A percentile compares a stretch with the other conserved stretches of the same genome.
Conservation (phyloP, 208 protist species). For the Borovskyia barvae region DNA sequence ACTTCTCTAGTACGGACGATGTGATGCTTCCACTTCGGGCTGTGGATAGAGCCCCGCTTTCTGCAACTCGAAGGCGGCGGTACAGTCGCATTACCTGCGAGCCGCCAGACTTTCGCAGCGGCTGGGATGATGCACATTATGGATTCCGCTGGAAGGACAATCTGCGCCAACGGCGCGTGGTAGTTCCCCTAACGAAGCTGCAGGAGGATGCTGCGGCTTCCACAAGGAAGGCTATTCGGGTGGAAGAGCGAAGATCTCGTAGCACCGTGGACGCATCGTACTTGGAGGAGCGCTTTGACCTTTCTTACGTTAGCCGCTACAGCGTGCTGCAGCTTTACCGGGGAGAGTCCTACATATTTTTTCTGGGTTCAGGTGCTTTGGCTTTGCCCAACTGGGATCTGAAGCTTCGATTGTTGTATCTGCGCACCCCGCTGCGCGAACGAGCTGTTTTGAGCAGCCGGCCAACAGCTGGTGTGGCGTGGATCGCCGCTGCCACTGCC, state of each 20-base stretch:
- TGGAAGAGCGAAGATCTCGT: too few species aligned
- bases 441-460: constrained; percentile 34
- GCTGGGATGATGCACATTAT: constrained; percentile 23
- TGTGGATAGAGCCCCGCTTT: neutral
- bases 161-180: constrained; percentile 41
- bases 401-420: constrained; percentile 34
- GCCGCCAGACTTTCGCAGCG: constrained; percentile 23
- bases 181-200: constrained; percentile 25
- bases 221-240: too few species aligned
- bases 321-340: constrained; percentile 44
- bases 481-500: constrained; percentile 1
- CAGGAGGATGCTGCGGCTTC: neutral
- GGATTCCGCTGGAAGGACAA: constrained; percentile 59
- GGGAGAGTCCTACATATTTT: constrained; percentile 62
- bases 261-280: neutral
- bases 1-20: neutral
- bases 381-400: constrained; percentile 44
- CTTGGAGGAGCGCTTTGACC: neutral
- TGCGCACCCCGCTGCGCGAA: constrained; percentile 22
- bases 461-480: constrained; percentile 11
- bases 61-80: neutral
- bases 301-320: constrained; percentile 22
- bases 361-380: constrained; percentile 28
- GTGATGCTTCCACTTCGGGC: constrained; percentile 12
- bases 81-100: constrained; percentile 31